phyloP scores from a whole-genome alignment of 2,329 filamentous ascomycete genomes.

The Capronia coronata region DNA sequence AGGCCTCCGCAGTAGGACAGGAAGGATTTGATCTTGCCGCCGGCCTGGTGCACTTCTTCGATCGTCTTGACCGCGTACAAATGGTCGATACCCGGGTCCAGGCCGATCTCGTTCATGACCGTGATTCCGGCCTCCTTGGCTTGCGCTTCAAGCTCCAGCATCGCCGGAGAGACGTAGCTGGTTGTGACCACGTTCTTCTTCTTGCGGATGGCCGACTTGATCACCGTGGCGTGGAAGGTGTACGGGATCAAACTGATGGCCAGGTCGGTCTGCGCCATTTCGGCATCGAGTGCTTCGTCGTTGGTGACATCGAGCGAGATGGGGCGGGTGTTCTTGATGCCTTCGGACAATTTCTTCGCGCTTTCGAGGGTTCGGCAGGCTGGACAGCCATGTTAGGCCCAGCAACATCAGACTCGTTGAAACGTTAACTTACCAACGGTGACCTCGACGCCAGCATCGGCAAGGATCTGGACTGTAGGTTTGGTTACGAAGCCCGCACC shows the following conservation, averaged over 20 bases:
- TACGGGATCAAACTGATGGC: slow-evolving; percentile 84
- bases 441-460: slow-evolving; percentile 54
- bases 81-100: slow-evolving; percentile 42
- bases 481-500: slow-evolving; percentile 45
- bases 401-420: background rate
- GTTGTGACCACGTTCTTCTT: slow-evolving; percentile 98
- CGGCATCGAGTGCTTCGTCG: slow-evolving; percentile 68
- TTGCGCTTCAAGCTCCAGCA: slow-evolving; percentile 77
- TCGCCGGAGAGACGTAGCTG: slow-evolving; percentile 84
- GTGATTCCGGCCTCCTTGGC: slow-evolving; percentile 89
- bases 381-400: slow-evolving; percentile 32
- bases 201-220: slow-evolving; percentile 84
- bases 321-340: slow-evolving; percentile 65
- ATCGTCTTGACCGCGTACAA: slow-evolving; percentile 82
- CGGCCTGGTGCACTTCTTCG: slow-evolving; percentile 74
- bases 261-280: slow-evolving; percentile 71
- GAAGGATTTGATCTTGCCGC: slow-evolving; percentile 80
- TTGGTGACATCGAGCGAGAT: slow-evolving; percentile 81
- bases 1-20: slow-evolving; percentile 79
- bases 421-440: slow-evolving; percentile 53
- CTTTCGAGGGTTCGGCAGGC: slow-evolving; percentile 75
- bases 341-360: slow-evolving; percentile 67
- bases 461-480: slow-evolving; percentile 59
- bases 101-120: slow-evolving; percentile 93
- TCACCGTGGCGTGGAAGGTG: slow-evolving; percentile 78